Base-by-base conservation (phyloP, 352 stramenopile genomes). In the Thalassiosira hispida region DNA sequence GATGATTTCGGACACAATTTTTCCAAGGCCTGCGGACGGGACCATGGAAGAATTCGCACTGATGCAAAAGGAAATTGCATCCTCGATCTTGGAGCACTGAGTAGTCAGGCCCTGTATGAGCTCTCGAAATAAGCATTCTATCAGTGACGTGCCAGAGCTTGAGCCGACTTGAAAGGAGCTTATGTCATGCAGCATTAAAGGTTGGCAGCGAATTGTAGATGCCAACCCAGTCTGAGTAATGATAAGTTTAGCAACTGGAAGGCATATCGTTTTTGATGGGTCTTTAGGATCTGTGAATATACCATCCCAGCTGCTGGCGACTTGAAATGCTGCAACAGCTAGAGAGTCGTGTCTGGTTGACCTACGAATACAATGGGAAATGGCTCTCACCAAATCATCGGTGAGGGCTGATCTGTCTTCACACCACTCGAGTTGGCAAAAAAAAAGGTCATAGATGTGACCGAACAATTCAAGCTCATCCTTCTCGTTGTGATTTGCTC, bases 11-110 rank as follows among this genome's bases (percentile, higher is more conserved):
- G 33, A 66, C 2, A 29, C 66, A 20, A 81, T 46, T 1, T 64
- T 59, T 59, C 38, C 22, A 38, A 38, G 18, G 35, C 14, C 16
- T 47, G 46, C 1, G n/a, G 57, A 52, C 62, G n/a, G 49, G 3
- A 29, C 23, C 1, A 29, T 1, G 3, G 25, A 42, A 25, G 20
- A 22, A 6, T 33, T 51, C 6, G 49, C 16, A 22, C 29, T 65
- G 20, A 25, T 47, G 27, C 18, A 70, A 29, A 74, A 81, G 27
- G 22, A 64, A 44, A 81, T 40, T 44, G 73, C 73, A 65, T 70
- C 35, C 18, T 67, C 64, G 42, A 81, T 75, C 20, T 70, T 71
- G 7, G 35, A 47, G 23, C 63, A 75, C 46, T 67, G 22, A 16
- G 20, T 3, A 23, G 16, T 70, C 7, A 81, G 27, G 29, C 61